These are phyloP conservation scores for Saitozyma sp. DNA, from an alignment of 768 basidiomycete species.

Conservation along the genomic window DNA sequence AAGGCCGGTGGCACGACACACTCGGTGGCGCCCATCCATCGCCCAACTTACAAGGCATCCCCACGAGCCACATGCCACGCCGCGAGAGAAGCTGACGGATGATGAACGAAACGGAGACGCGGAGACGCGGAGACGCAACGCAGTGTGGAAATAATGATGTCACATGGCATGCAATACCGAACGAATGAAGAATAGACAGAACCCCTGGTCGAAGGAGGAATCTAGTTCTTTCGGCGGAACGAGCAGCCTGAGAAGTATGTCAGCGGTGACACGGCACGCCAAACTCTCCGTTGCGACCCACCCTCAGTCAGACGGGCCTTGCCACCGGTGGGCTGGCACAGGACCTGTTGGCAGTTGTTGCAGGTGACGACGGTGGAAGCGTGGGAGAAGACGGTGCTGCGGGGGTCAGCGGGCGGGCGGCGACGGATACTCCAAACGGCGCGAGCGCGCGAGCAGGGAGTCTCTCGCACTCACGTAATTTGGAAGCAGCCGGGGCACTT, in stretches of 20 bases:
- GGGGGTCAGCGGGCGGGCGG: conserved; percentile 62
- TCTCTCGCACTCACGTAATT: conserved; percentile 49
- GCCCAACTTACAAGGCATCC: too few relatives aligned
- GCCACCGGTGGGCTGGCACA: conserved; percentile 98
- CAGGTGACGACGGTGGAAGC: conserved; percentile 97
- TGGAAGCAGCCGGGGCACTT: conserved; percentile 77
- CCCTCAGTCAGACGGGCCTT: conserved; percentile 97
- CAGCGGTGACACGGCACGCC: not conserved
- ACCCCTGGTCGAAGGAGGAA: not conserved
- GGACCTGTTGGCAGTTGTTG: conserved; percentile 83
- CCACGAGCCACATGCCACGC: too few relatives aligned
- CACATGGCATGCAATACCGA: not conserved
- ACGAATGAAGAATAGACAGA: not conserved
- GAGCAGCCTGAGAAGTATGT: conserved; percentile 70
- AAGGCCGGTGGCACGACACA: too few relatives aligned
- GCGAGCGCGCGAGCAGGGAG: not conserved
- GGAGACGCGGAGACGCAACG: not conserved
- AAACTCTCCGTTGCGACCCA: conserved; percentile 54
- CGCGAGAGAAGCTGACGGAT: too few relatives aligned
- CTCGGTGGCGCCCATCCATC: too few relatives aligned
- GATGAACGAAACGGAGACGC: too few relatives aligned
- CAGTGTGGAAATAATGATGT: not conserved
- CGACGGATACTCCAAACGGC: not conserved
- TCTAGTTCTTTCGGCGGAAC: conserved; percentile 82
- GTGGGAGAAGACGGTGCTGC: conserved; percentile 98